These are phyloP conservation scores for Heritiera fomes DNA, from an alignment of 345 rosid genomes.

Conservation along the genomic window DNA sequence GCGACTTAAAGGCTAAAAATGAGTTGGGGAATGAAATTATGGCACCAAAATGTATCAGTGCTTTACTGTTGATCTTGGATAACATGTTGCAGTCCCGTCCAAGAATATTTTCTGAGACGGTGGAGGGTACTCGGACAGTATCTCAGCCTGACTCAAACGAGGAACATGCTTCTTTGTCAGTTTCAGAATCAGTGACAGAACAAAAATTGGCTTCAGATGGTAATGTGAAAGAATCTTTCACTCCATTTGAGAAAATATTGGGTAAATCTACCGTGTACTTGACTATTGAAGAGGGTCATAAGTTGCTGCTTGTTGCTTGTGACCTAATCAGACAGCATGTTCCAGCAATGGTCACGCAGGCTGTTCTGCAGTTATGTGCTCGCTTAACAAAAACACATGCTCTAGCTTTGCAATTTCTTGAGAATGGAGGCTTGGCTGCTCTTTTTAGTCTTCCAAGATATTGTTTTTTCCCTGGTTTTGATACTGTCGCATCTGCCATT, in stretches of 20 bases:
- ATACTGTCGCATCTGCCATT: conserved; percentile 82
- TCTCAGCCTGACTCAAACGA: conserved; percentile 49
- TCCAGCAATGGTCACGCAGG: conserved; percentile 92
- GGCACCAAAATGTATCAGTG: conserved; percentile 84
- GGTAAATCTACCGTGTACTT: conserved; percentile 85
- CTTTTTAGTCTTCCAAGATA: conserved; percentile 81
- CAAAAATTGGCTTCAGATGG: conserved; percentile 46
- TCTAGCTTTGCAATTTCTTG: conserved; percentile 83
- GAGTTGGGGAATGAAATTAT: conserved; percentile 50
- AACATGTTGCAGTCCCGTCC: conserved; percentile 77
- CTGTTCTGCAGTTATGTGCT: conserved; percentile 92
- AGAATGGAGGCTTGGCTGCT: conserved; percentile 73
- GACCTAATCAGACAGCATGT: conserved; percentile 80
- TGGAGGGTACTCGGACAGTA: conserved; percentile 51
- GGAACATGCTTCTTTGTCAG: conserved; percentile 39
- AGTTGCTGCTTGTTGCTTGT: conserved; percentile 63
- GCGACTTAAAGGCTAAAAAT: conserved; percentile 56
- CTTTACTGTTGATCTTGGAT: conserved; percentile 80
- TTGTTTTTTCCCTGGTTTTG: conserved; percentile 90
- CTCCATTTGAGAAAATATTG: conserved; percentile 56
- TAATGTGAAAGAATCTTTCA: conserved; percentile 46
- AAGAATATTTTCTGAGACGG: conserved; percentile 45
- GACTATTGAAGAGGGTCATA: conserved; percentile 70
- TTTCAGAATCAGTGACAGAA: conserved; percentile 37
- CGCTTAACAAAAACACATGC: conserved; percentile 82